Conservation (phyloP, 192 early-diverging fungal genomes). For the Mycoemilia scoparia region DNA sequence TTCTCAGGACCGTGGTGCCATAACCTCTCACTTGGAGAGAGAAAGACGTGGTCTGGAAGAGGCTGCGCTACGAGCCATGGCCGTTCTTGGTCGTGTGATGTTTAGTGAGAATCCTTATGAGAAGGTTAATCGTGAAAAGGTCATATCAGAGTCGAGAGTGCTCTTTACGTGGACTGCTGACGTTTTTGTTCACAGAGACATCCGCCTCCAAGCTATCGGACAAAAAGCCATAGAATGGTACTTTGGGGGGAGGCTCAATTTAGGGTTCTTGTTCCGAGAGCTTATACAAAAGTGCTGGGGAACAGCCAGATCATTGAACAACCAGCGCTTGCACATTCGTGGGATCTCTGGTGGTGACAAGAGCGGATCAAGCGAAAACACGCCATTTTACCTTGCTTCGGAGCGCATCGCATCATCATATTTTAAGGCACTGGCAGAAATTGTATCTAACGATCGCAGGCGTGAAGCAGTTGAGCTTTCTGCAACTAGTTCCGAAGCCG, state of each 20-base stretch:
- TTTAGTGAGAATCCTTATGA: neutral
- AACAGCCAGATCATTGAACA: conserved; percentile 9
- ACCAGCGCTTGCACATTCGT: conserved; percentile 5
- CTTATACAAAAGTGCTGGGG: conserved; percentile 24
- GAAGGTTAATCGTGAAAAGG: neutral
- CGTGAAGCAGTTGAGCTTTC: too few relatives aligned
- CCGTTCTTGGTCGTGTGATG: conserved; percentile 41
- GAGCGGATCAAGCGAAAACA: neutral
- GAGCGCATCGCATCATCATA: conserved; percentile 15
- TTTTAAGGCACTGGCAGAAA: too few relatives aligned
- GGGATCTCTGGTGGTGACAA: neutral
- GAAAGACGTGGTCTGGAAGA: conserved; percentile 60
- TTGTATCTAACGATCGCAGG: too few relatives aligned
- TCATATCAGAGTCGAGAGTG: conserved; percentile 10
- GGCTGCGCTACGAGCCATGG: conserved; percentile 76
- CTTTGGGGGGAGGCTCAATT: conserved; percentile 6
- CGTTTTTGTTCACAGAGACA: conserved; percentile 11
- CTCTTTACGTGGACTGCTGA: conserved; percentile 24
- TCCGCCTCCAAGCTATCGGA: conserved; percentile 12
- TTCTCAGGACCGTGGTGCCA: conserved; percentile 36
- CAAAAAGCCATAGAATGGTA: conserved; percentile 26
- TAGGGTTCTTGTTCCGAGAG: conserved; percentile 15
- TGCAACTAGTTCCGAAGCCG: too few relatives aligned
- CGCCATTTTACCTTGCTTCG: conserved; percentile 1
- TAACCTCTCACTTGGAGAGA: conserved; percentile 49